phyloP scores from a whole-genome alignment of 371 early-diverging fungal species.

The Mucor ambiguus region DNA sequence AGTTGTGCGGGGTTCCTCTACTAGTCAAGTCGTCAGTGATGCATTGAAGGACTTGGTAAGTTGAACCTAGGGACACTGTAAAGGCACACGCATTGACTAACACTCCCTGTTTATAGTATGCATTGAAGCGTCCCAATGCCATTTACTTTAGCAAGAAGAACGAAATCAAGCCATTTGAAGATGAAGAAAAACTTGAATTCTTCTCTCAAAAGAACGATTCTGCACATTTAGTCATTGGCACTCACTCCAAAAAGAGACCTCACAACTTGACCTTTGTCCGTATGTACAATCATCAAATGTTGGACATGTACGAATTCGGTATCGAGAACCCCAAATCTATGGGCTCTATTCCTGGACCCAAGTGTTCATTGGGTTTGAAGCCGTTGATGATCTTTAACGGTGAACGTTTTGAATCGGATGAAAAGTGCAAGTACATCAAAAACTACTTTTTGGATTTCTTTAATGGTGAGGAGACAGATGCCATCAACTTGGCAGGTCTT shows the following conservation, averaged over 20 bases:
- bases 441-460: conserved; percentile 91
- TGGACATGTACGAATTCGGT: conserved; percentile 97
- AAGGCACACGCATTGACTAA: background rate
- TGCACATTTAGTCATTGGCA: conserved; percentile 85
- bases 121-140: conserved; percentile 90
- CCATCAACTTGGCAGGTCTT: conserved; percentile 84
- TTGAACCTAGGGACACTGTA: background rate
- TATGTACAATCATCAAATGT: conserved; percentile 88
- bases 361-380: conserved; percentile 85
- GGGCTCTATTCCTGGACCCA: conserved; percentile 76
- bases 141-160: conserved; percentile 92
- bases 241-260: conserved; percentile 96
- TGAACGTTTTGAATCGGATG: conserved; percentile 78
- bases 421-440: conserved; percentile 73
- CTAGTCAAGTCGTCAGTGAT: conserved; percentile 81
- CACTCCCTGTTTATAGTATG: conserved; percentile 55
- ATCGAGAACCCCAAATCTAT: conserved; percentile 68
- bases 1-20: conserved; percentile 86
- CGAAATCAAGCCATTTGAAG: conserved; percentile 95
- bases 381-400: conserved; percentile 92
- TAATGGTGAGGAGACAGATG: conserved; percentile 76
- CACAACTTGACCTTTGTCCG: conserved; percentile 90
- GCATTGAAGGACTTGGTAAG: conserved; percentile 89
- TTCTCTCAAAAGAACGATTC: conserved; percentile 94
- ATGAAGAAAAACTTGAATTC: conserved; percentile 89